These are phyloP conservation scores for Ophiosphaerella narmari DNA, from an alignment of 2,329 filamentous ascomycete species.

Conservation along the genomic window DNA sequence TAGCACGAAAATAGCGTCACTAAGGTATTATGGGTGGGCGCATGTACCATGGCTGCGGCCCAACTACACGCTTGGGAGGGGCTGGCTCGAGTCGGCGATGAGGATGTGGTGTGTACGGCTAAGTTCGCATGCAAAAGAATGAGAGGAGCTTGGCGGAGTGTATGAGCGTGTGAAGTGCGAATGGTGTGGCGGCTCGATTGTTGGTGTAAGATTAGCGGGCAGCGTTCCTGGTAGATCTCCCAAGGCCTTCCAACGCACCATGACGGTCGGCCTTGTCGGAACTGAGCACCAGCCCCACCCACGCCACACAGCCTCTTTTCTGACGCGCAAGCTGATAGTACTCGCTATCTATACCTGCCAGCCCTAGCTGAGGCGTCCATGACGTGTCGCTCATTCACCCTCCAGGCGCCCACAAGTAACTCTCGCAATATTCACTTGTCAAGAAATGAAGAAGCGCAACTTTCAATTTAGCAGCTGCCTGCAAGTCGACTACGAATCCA, in stretches of 20 bases:
- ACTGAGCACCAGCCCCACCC: conserved; percentile 25
- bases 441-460: neutral
- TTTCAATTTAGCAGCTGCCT: conserved; percentile 16
- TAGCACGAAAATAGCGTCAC: conserved; percentile 15
- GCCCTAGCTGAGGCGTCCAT: conserved; percentile 14
- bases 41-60: conserved; percentile 45
- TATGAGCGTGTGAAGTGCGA: conserved; percentile 1
- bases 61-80: conserved; percentile 30
- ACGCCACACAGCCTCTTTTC: conserved; percentile 12
- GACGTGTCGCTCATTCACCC: conserved; percentile 27
- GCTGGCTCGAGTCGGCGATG: conserved; percentile 11
- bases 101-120: conserved; percentile 18
- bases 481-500: conserved; percentile 15
- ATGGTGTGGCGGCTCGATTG: conserved; percentile 10
- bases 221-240: conserved; percentile 4
- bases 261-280: conserved; percentile 23
- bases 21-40: conserved; percentile 5
- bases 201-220: conserved; percentile 12
- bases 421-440: conserved; percentile 4
- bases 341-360: neutral
- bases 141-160: conserved; percentile 1
- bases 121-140: neutral
- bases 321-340: conserved; percentile 20
- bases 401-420: conserved; percentile 14
- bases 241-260: conserved; percentile 12